These are phyloP conservation scores for Aspergillus intermedius DNA, from an alignment of 2,329 filamentous ascomycete species.

Conservation along the genomic window DNA sequence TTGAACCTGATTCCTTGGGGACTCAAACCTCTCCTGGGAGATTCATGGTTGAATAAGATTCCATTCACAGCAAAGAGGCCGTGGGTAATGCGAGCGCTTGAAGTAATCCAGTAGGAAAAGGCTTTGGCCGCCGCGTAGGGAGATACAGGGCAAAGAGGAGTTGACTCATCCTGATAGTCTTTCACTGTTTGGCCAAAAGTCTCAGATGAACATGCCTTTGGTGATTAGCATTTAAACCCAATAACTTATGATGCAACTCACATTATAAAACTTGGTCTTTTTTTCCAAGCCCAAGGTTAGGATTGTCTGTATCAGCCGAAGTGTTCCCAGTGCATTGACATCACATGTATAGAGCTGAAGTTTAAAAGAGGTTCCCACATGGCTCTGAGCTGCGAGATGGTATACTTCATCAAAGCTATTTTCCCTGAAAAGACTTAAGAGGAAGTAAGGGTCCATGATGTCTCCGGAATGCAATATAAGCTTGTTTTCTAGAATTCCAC, in stretches of 20 bases:
- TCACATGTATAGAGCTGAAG: not conserved
- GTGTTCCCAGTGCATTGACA: conserved; percentile 1
- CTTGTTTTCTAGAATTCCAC: not conserved
- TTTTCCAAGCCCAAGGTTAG: not conserved
- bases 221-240: not conserved
- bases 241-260: not conserved
- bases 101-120: conserved; percentile 2
- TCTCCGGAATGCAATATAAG: conserved; percentile 2
- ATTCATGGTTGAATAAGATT: conserved; percentile 6
- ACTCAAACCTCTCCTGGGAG: conserved; percentile 1
- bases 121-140: conserved; percentile 3
- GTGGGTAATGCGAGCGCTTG: conserved; percentile 1
- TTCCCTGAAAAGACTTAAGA: not conserved
- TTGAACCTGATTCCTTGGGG: not conserved
- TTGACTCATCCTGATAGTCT: conserved; percentile 1
- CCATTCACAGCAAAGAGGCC: conserved; percentile 4
- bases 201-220: conserved; percentile 2
- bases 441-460: conserved; percentile 1
- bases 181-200: not conserved
- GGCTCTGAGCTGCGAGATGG: not conserved
- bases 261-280: conserved; percentile 1
- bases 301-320: conserved; percentile 1
- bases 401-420: not conserved
- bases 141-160: conserved; percentile 2
- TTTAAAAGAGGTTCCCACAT: not conserved